A percentile compares a stretch with the other conserved stretches of the same genome.
Evolutionary conservation across 2,329 filamentous ascomycete species (phyloP).

Genomic region (Hypoxylon sp.): DNA sequence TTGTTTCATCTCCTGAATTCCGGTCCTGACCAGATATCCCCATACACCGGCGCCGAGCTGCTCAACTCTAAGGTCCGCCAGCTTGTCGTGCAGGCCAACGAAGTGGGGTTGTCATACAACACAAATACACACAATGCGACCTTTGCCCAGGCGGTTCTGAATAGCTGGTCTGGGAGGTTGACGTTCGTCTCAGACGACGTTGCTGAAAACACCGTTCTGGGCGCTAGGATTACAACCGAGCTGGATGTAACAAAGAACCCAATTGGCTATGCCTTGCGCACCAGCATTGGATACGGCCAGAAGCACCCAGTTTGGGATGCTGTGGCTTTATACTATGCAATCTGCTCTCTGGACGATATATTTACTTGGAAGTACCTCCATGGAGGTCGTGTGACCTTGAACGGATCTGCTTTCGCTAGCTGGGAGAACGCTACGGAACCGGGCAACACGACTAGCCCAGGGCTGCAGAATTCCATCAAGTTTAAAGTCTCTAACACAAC

Average conservation of each 20-base stretch:
- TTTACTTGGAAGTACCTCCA: conserved; percentile 35
- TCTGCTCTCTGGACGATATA: conserved; percentile 38
- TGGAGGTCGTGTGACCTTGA: conserved; percentile 29
- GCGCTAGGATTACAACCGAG: conserved; percentile 36
- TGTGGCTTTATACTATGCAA: conserved; percentile 37
- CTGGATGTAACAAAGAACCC: conserved; percentile 32
- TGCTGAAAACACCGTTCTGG: conserved; percentile 32
- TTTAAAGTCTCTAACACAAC: conserved; percentile 32
- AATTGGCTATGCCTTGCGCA: conserved; percentile 32
- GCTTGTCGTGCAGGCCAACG: conserved; percentile 39
- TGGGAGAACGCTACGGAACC: conserved; percentile 20
- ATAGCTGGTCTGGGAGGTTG: conserved; percentile 39
- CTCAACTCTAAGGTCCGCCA: conserved; percentile 38
- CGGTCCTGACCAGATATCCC: conserved; percentile 35
- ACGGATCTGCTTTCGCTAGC: conserved; percentile 32
- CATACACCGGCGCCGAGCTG: conserved; percentile 37
- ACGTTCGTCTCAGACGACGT: conserved; percentile 38
- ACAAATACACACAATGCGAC: conserved; percentile 22
- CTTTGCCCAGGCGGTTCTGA: conserved; percentile 30
- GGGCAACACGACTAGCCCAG: neutral
- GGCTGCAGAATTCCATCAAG: conserved; percentile 33
- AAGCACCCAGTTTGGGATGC: conserved; percentile 35
- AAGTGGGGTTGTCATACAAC: conserved; percentile 36
- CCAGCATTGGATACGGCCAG: conserved; percentile 33
- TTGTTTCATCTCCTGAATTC: conserved; percentile 37